These are phyloP conservation scores for Edaphochlamys debaryana DNA, from an alignment of 139 green algal genomes.

Conservation along the genomic window DNA sequence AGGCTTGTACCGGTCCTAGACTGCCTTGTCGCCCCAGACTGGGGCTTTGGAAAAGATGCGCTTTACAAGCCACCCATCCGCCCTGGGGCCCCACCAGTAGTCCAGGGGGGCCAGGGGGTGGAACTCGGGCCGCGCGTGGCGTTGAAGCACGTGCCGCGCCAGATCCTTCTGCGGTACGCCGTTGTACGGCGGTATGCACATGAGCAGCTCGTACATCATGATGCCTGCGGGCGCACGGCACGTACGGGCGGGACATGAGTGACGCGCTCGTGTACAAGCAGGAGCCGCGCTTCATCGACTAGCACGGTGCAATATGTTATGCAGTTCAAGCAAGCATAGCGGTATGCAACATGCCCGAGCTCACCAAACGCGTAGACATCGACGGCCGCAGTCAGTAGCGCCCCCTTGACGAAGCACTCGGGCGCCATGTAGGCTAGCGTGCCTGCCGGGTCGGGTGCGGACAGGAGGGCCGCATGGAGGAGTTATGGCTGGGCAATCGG, in stretches of 20 bases:
- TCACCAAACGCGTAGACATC: conserved; percentile 3
- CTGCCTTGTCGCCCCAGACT: too few species aligned
- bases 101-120: too few species aligned
- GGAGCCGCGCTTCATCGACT: too few species aligned
- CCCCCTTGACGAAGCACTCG: conserved; percentile 5
- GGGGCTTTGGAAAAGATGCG: too few species aligned
- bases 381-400: background rate
- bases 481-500: background rate
- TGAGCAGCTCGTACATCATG: conserved; percentile 48
- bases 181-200: background rate
- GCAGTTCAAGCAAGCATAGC: too few species aligned
- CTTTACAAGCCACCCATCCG: too few species aligned
- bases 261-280: too few species aligned
- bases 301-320: too few species aligned
- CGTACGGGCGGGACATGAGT: too few species aligned
- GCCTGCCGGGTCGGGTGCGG: background rate
- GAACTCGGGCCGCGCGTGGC: background rate
- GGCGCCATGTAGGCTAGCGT: background rate
- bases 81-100: too few species aligned
- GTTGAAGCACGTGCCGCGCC: background rate
- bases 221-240: background rate
- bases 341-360: background rate
- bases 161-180: background rate
- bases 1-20: too few species aligned
- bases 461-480: background rate